A percentile compares a stretch with the other conserved stretches of the same genome.
phyloP scores from a whole-genome alignment of 805 yeast species.

The Metschnikowia sp. region DNA sequence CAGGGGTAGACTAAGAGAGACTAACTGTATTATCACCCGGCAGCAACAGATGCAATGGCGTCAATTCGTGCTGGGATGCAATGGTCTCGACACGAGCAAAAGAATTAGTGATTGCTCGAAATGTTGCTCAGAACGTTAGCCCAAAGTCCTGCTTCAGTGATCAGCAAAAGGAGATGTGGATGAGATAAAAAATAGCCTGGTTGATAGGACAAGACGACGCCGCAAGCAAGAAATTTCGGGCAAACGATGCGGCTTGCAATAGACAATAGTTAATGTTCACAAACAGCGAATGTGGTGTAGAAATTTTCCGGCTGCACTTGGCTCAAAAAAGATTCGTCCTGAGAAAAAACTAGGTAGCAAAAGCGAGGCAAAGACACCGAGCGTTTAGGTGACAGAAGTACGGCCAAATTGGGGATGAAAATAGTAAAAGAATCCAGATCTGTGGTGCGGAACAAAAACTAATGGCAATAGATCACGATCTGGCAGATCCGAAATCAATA shows the following conservation, averaged over 20 bases:
- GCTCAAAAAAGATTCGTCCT: not conserved
- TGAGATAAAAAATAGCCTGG: not conserved
- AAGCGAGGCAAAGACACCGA: constrained; percentile 3
- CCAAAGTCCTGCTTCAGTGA: too few species aligned
- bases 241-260: too few species aligned
- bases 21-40: too few species aligned
- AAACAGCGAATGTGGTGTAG: constrained; percentile 4
- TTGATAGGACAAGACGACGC: not conserved
- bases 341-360: constrained; percentile 1
- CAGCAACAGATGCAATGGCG: too few species aligned
- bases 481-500: not conserved
- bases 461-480: not conserved
- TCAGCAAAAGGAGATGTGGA: not conserved
- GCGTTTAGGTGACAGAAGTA: not conserved
- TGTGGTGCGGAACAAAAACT: not conserved
- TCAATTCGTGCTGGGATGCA: too few species aligned
- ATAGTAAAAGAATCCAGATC: not conserved
- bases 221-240: not conserved
- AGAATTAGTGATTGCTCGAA: too few species aligned
- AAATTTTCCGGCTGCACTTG: not conserved
- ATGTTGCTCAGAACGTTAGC: too few species aligned
- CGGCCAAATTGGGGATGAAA: not conserved
- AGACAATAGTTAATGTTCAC: not conserved
- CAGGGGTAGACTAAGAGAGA: too few species aligned
- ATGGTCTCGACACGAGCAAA: too few species aligned